Percentiles rank a stretch among this genome's conserved stretches.
These are phyloP conservation scores for Suillus cothurnatus DNA, from an alignment of 768 basidiomycete genomes.

Conservation along the genomic window DNA sequence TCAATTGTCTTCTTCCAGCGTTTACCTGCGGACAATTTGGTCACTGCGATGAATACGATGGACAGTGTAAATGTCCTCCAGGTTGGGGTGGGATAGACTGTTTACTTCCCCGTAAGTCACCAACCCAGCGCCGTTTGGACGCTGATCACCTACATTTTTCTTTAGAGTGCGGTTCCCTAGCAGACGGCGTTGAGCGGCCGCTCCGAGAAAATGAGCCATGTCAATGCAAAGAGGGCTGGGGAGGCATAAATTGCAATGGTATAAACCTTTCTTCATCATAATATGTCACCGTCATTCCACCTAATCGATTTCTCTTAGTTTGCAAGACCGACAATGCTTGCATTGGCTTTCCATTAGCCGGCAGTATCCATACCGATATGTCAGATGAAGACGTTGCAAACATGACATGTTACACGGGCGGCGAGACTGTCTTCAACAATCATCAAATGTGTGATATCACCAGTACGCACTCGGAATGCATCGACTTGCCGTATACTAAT, in stretches of 20 bases:
- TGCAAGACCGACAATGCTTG: slow-evolving; percentile 86
- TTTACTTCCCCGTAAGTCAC: slow-evolving; percentile 78
- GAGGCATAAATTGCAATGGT: slow-evolving; percentile 98
- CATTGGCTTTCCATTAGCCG: slow-evolving; percentile 69
- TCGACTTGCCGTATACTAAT: background rate
- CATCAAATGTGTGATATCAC: slow-evolving; percentile 99
- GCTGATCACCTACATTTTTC: background rate
- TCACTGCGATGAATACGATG: slow-evolving; percentile 87
- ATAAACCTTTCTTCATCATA: slow-evolving; percentile 21
- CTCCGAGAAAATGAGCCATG: slow-evolving; percentile 79
- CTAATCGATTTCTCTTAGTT: background rate
- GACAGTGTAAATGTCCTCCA: slow-evolving; percentile 94
- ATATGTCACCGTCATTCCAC: background rate
- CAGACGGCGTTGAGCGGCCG: slow-evolving; percentile 84
- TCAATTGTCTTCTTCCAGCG: slow-evolving; percentile 92
- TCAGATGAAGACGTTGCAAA: slow-evolving; percentile 48
- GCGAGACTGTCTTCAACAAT: slow-evolving; percentile 91
- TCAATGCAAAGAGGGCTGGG: slow-evolving; percentile 94
- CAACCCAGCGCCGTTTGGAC: slow-evolving; percentile 10
- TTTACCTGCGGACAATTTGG: slow-evolving; percentile 95
- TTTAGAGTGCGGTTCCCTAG: slow-evolving; percentile 90
- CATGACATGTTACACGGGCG: slow-evolving; percentile 95
- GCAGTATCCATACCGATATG: slow-evolving; percentile 39
- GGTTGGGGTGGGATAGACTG: slow-evolving; percentile 99
- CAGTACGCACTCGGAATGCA: slow-evolving; percentile 54